These are phyloP conservation scores for Laburnicola sp. DNA, from an alignment of 2,329 filamentous ascomycete species.

Conservation along the genomic window DNA sequence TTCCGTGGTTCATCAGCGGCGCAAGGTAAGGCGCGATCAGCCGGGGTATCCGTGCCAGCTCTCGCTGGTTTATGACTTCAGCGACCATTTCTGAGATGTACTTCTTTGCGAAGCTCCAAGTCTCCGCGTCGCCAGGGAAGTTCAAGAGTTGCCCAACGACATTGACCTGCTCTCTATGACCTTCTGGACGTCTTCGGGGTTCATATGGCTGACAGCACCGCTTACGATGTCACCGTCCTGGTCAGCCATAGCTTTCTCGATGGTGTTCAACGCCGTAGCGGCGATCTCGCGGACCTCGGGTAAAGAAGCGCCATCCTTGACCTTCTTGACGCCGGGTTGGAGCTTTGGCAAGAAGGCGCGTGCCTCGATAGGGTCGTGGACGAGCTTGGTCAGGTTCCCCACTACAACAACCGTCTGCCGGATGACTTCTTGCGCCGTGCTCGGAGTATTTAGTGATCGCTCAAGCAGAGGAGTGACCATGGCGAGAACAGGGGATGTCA, in stretches of 20 bases:
- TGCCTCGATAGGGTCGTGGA: slow-evolving; percentile 93
- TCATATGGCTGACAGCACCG: slow-evolving; percentile 65
- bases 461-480: slow-evolving; percentile 93
- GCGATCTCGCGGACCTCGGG: slow-evolving; percentile 94
- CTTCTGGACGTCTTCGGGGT: slow-evolving; percentile 72
- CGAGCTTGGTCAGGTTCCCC: slow-evolving; percentile 97
- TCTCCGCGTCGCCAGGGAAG: slow-evolving; percentile 62
- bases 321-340: slow-evolving; percentile 87
- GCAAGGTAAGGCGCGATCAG: slow-evolving; percentile 76
- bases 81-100: slow-evolving; percentile 85
- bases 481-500: slow-evolving; percentile 92
- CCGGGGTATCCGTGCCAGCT: slow-evolving; percentile 70
- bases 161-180: slow-evolving; percentile 77
- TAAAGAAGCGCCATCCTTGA: slow-evolving; percentile 83
- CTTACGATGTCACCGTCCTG: slow-evolving; percentile 58
- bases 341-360: slow-evolving; percentile 93
- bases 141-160: slow-evolving; percentile 65
- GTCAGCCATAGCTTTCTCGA: slow-evolving; percentile 85
- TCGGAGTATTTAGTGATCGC: slow-evolving; percentile 87
- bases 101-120: slow-evolving; percentile 67
- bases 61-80: slow-evolving; percentile 83
- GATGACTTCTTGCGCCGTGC: slow-evolving; percentile 89
- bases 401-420: slow-evolving; percentile 95
- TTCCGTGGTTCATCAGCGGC: slow-evolving; percentile 65
- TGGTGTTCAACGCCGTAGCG: slow-evolving; percentile 77